Evolutionary conservation across 371 early-diverging fungal species (phyloP).

Genomic region (Synchytrium microbalum): DNA sequence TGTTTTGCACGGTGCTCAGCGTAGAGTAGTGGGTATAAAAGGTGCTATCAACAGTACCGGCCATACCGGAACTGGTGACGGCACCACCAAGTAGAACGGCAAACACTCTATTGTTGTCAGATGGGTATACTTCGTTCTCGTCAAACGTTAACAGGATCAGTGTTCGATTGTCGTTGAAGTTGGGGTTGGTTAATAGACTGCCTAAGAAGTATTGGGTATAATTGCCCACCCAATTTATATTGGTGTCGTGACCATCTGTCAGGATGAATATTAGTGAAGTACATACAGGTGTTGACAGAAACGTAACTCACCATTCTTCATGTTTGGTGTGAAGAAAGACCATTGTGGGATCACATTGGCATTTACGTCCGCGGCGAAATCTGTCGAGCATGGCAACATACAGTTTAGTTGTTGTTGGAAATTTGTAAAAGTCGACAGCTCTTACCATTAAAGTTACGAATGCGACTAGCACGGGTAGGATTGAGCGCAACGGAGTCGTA

Average conservation of each 20-base stretch:
- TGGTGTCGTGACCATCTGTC: slow-evolving; percentile 5
- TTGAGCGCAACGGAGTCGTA: background rate
- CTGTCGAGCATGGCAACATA: too few relatives aligned
- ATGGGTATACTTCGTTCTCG: slow-evolving; percentile 27
- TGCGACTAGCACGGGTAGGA: slow-evolving; percentile 12
- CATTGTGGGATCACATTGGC: background rate
- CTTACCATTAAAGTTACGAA: slow-evolving; percentile 14
- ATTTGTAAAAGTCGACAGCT: too few relatives aligned
- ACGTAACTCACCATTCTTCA: slow-evolving; percentile 9
- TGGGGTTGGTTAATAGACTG: slow-evolving; percentile 29
- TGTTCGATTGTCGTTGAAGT: background rate
- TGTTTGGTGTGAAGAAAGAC: background rate
- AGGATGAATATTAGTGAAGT: background rate
- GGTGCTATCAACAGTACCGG: slow-evolving; percentile 36
- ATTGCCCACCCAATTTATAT: background rate
- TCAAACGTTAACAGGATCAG: background rate
- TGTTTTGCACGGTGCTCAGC: slow-evolving; percentile 33
- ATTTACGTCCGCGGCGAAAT: background rate
- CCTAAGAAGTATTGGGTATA: slow-evolving; percentile 30
- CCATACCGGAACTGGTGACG: too few relatives aligned
- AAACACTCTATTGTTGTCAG: slow-evolving; percentile 17
- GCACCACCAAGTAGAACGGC: slow-evolving; percentile 17
- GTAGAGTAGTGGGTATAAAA: slow-evolving; percentile 53
- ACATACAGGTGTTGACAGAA: background rate
- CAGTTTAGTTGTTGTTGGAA: too few relatives aligned